Base-by-base conservation (phyloP, 2,329 filamentous ascomycete genomes). In the Exophiala dermatitidis region DNA sequence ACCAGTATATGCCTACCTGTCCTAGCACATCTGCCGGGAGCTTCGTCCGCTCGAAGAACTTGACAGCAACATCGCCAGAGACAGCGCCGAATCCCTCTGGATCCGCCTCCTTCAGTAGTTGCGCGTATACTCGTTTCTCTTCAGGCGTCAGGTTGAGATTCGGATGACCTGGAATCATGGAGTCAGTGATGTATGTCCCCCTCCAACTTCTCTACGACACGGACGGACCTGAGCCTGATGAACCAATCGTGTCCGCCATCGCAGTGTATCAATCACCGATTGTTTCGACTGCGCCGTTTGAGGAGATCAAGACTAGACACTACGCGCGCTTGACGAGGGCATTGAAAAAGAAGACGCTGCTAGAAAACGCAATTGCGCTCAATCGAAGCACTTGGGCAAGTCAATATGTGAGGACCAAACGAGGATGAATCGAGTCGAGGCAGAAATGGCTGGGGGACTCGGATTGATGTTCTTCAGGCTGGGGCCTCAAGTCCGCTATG, bases 31-130 rank as follows among this genome's bases (percentile, higher is more conserved):
- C 83, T 50, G 90, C 88, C 57, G 91, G 83, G 46, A 98, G 78
- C 63, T 87, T 85, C 43, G 93, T 97, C 77, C 93, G 93, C 72
- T 97, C 90, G 68, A 98, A 98, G 77, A 98, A 97, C 69, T 90
- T 88, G 69, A 98, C 90, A 54, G 93, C 93, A 57, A 94, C 81
- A 72, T 98, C 93, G 71, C 93, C 93, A 12, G 93, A 96, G 33
- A 98, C 88, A 60, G 97, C 90, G 52, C 90, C 90, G 53, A 95
- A 85, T 68, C 82, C 86, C 64, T 96, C 93, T 55, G 85, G 86
- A 72, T 98, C 93, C 62, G 93, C 93, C 65, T 90, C 85, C 69
- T 87, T 84, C 74, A 98, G 96, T 59, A 98, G 84, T 71, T 93
- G 89, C 63, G 86, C 88, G 71, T 94, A 98, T 55, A 88, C 82